Evolutionary conservation across 257 asterid genomes (phyloP).

Genomic region (Solanum dulcamara): DNA sequence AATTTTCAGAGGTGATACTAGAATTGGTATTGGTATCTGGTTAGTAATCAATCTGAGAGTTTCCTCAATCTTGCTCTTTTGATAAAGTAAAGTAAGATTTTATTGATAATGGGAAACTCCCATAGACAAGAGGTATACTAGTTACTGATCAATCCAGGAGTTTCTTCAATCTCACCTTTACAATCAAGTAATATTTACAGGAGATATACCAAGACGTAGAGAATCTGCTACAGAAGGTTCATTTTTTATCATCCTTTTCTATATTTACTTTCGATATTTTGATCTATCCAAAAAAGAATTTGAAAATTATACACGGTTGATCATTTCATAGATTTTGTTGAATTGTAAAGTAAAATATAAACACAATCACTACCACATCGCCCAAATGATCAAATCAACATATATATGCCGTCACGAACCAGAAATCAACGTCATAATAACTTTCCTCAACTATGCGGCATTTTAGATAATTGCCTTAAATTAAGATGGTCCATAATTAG

Average conservation of each 20-base stretch:
- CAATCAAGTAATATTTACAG: neutral
- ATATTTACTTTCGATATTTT: neutral
- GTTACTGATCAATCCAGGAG: neutral
- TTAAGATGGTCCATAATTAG: neutral
- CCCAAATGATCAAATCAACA: neutral
- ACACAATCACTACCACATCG: neutral
- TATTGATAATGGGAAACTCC: neutral
- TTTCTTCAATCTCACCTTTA: neutral
- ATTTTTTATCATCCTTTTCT: neutral
- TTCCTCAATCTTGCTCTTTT: neutral
- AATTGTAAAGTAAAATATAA: neutral
- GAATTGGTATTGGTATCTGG: neutral
- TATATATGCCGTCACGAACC: neutral
- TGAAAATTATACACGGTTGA: neutral
- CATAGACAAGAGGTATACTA: neutral
- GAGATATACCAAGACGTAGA: neutral
- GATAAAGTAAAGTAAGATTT: neutral
- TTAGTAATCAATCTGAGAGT: neutral
- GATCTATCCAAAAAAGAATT: neutral
- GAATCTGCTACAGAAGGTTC: neutral
- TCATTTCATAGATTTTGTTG: neutral
- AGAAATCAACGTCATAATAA: neutral
- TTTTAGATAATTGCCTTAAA: neutral
- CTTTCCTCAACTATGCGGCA: neutral
- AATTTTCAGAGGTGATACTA: neutral